A percentile compares a stretch with the other conserved stretches of the same genome.
Conservation (phyloP, 371 early-diverging fungal genomes). For the Mortierella sp. region DNA sequence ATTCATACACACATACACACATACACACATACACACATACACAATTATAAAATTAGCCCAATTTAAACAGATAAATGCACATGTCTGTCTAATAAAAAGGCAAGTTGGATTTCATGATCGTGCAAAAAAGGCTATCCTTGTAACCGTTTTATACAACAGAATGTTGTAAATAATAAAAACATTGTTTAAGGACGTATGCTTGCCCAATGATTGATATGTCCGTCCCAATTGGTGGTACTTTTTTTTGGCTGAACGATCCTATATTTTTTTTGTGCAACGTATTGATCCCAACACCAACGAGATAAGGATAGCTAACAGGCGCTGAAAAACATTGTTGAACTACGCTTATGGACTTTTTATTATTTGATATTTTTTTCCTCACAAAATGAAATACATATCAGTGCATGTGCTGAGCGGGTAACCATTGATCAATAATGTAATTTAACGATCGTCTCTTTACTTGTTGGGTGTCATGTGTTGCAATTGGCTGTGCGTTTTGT, state of each 20-base stretch:
- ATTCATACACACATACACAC: not conserved
- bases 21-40: not conserved
- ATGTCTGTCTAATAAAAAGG: not conserved
- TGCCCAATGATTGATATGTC: slow-evolving; percentile 11
- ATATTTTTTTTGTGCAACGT: slow-evolving; percentile 11
- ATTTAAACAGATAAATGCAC: not conserved
- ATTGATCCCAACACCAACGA: not conserved
- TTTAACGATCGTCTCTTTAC: not conserved
- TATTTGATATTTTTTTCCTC: no score
- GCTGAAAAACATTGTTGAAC: no score
- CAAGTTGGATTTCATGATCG: not conserved
- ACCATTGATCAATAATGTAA: not conserved
- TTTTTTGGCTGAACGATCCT: not conserved
- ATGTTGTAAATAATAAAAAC: not conserved
- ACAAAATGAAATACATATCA: no score
- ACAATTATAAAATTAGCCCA: slow-evolving; percentile 16
- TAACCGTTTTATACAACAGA: not conserved
- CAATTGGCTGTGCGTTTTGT: slow-evolving; percentile 14
- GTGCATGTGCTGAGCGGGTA: no score
- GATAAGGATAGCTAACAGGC: not conserved
- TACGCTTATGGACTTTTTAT: no score
- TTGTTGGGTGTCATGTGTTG: slow-evolving; percentile 9
- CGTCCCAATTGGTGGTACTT: not conserved
- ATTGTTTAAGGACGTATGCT: not conserved
- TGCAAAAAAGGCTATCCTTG: not conserved